Conservation (phyloP, 2,329 filamentous ascomycete species). For the Sphaceloma murrayae region DNA sequence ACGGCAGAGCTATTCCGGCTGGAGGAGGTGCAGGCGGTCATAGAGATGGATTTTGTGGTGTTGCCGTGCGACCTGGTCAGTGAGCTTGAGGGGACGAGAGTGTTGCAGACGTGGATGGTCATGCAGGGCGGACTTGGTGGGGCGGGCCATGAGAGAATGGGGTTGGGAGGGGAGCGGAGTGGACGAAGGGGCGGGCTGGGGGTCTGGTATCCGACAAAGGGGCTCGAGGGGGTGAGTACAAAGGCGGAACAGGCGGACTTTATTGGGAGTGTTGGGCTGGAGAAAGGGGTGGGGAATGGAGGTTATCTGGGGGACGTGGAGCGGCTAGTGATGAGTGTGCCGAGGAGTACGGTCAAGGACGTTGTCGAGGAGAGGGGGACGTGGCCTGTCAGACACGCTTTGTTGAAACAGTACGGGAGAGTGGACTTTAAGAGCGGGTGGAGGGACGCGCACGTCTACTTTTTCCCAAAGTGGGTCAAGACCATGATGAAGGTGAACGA, state of each 20-base stretch:
- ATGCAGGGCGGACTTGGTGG: constrained; percentile 60
- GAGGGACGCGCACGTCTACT: constrained; percentile 87
- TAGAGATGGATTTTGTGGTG: constrained; percentile 80
- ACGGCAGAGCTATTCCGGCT: constrained; percentile 82
- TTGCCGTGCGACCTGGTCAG: constrained; percentile 91
- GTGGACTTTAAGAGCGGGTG: constrained; percentile 74
- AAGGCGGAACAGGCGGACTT: constrained; percentile 94
- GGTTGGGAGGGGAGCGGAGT: constrained; percentile 45
- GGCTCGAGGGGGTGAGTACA: constrained; percentile 52
- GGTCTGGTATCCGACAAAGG: constrained; percentile 85
- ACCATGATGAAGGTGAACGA: constrained; percentile 71
- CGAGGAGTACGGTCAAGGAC: constrained; percentile 82
- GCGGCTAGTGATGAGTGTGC: constrained; percentile 76
- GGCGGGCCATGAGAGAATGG: constrained; percentile 42
- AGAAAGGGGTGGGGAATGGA: constrained; percentile 47
- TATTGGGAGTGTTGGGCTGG: constrained; percentile 64
- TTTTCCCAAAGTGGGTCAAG: constrained; percentile 86
- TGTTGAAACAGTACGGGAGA: constrained; percentile 64
- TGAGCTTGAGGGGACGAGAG: constrained; percentile 70
- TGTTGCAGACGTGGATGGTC: constrained; percentile 89
- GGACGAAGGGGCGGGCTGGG: constrained; percentile 69
- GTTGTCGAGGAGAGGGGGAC: constrained; percentile 64
- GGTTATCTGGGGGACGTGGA: constrained; percentile 60
- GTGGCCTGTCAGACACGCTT: constrained; percentile 63
- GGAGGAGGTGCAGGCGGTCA: constrained; percentile 65